Conservation (phyloP, 2,329 filamentous ascomycete genomes). For the Trichoderma endophyticum region DNA sequence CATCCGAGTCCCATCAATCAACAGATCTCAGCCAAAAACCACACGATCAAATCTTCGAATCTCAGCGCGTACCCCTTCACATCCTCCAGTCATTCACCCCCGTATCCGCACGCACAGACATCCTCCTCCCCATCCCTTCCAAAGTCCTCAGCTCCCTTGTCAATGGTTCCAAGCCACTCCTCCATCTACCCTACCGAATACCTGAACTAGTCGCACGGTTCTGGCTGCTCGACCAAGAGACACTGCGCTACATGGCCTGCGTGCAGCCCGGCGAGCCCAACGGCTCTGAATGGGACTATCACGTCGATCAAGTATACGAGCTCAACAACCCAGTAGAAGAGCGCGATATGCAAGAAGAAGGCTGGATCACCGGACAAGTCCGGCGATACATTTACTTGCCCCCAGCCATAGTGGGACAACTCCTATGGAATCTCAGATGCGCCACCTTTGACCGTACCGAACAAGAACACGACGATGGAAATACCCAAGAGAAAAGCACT, state of each 20-base stretch:
- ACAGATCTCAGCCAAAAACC: slow-evolving; percentile 16
- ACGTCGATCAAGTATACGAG: slow-evolving; percentile 51
- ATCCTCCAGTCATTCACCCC: slow-evolving; percentile 47
- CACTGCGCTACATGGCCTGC: slow-evolving; percentile 58
- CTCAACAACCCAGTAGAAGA: slow-evolving; percentile 58
- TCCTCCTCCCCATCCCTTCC: slow-evolving; percentile 50
- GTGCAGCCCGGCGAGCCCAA: slow-evolving; percentile 49
- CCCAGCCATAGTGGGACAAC: slow-evolving; percentile 54
- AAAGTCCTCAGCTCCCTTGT: slow-evolving; percentile 48
- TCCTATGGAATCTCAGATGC: slow-evolving; percentile 57
- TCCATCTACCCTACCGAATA: slow-evolving; percentile 55
- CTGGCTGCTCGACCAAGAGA: slow-evolving; percentile 58
- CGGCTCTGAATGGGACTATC: slow-evolving; percentile 28
- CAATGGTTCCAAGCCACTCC: slow-evolving; percentile 49
- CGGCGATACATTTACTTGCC: slow-evolving; percentile 52
- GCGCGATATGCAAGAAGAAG: slow-evolving; percentile 50
- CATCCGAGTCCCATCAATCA: background rate
- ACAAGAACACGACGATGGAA: background rate
- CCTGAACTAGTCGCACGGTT: slow-evolving; percentile 54
- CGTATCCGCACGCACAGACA: slow-evolving; percentile 50
- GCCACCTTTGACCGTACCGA: slow-evolving; percentile 39
- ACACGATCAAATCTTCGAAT: slow-evolving; percentile 34
- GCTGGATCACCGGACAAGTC: slow-evolving; percentile 51
- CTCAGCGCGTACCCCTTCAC: slow-evolving; percentile 51
- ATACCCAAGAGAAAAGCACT: background rate